A percentile compares a stretch with the other conserved stretches of the same genome.
Evolutionary conservation across 2,329 filamentous ascomycete species (phyloP).

Genomic region (Ascomycota sp.): DNA sequence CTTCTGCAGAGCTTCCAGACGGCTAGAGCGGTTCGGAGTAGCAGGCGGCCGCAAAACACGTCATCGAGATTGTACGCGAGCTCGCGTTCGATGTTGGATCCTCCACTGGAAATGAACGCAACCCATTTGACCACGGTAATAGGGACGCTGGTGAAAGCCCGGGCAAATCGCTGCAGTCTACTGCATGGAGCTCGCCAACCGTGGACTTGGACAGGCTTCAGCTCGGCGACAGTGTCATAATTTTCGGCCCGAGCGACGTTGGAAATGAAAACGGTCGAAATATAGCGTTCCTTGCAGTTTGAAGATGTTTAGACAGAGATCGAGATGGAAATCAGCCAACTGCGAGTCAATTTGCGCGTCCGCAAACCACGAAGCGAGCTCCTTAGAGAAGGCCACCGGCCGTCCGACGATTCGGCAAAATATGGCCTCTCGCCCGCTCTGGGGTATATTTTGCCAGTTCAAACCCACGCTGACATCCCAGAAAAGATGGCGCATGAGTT

Average conservation of each 20-base stretch:
- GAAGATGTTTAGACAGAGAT: conserved; percentile 5
- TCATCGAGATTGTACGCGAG: conserved; percentile 13
- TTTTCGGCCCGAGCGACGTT: not conserved
- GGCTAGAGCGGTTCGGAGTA: conserved; percentile 8
- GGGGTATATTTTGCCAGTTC: conserved; percentile 11
- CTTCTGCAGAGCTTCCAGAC: conserved; percentile 13
- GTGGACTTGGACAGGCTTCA: conserved; percentile 1
- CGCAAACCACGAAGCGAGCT: conserved; percentile 8
- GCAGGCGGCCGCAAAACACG: conserved; percentile 6
- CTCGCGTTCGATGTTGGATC: conserved; percentile 15
- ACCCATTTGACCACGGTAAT: conserved; percentile 12
- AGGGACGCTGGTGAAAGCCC: conserved; percentile 5
- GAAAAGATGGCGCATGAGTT: conserved; percentile 14
- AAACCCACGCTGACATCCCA: conserved; percentile 12
- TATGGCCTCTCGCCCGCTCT: conserved; percentile 10
- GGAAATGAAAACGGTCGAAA: conserved; percentile 1
- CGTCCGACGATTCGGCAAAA: conserved; percentile 10
- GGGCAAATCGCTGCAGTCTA: conserved; percentile 4
- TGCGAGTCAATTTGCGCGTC: conserved; percentile 7
- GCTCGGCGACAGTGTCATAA: conserved; percentile 2
- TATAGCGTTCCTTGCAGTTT: conserved; percentile 3
- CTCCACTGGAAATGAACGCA: conserved; percentile 13
- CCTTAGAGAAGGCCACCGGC: conserved; percentile 5
- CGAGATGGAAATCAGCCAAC: conserved; percentile 10
- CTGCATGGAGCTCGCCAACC: not conserved